phyloP scores from a whole-genome alignment of 106 monocot genomes.

The Allium sativum region DNA sequence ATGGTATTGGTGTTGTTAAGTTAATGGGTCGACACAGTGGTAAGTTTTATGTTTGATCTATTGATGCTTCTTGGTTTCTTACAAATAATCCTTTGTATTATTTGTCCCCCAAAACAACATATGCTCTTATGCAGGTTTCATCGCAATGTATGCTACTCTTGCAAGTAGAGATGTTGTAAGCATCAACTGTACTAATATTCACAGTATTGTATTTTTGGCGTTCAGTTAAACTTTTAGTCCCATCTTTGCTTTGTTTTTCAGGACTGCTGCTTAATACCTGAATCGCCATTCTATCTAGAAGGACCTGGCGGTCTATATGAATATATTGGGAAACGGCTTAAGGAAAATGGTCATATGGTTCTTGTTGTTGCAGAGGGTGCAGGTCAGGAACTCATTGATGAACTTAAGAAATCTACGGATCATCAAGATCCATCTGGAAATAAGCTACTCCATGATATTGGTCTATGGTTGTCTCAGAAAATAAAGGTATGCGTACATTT shows the following conservation, averaged over 20 bases:
- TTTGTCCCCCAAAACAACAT: neutral
- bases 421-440: constrained; percentile 48
- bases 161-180: constrained; percentile 59
- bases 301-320: constrained; percentile 43
- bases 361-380: constrained; percentile 57
- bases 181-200: neutral
- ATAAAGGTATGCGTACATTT: constrained; percentile 26
- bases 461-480: constrained; percentile 47
- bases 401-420: constrained; percentile 27
- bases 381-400: constrained; percentile 33
- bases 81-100: neutral
- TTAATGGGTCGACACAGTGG: constrained; percentile 31
- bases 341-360: constrained; percentile 54
- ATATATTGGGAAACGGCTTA: constrained; percentile 36
- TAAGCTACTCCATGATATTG: constrained; percentile 41
- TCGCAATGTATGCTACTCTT: constrained; percentile 53
- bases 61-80: neutral
- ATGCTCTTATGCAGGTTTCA: constrained; percentile 36
- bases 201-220: no score
- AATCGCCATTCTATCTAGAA: constrained; percentile 49
- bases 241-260: neutral
- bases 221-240: no score
- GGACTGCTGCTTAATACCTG: constrained; percentile 58
- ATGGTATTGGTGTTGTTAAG: constrained; percentile 33
- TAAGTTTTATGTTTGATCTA: constrained; percentile 5